Base-by-base conservation (phyloP, 176 grass and related monocot species). In the Tillandsia fasciculata region DNA sequence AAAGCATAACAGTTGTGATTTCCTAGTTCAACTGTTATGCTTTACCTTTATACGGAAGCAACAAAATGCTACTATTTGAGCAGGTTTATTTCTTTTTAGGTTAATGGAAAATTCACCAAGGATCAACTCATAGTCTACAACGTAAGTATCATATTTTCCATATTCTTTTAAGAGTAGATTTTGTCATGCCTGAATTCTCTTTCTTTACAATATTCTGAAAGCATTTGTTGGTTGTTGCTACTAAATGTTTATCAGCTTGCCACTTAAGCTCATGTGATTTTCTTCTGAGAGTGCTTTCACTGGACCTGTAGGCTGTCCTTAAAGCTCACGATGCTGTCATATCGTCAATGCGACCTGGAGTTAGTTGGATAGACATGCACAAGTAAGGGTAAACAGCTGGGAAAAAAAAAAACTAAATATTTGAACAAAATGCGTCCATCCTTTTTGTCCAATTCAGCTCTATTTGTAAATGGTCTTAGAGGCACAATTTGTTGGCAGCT, bases 31-130 rank as follows among this genome's bases (percentile, higher is more conserved):
- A 42, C 33, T 42, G 33, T 42, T 42, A 42, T 42, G 33, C 33
- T 7, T 42, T 42, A 42, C 1, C 59, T 49, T 81, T 80, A 51
- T 65, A 10, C 64, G 70, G 33, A 52, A 47, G 48, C 47, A 57
- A 23, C 68, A n/a, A 56, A 56, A 13, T 69, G 42, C 50, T 77
- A 9, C 29, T 50, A 71, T 79, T 15, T 81, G 61, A 74, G 58
- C 64, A 11, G 18, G 4, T 42, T 72, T 51, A 53, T 73, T 53
- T 80, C 10, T 80, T 77, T 77, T 59, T 70, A 97, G 94, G 85
- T 97, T 66, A 97, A 97, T 73, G 94, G 94, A 13, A 97, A 97
- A 79, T 97, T 97, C 78, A 85, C 66, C 28, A 74, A 33, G 70
- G 81, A 79, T 51, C 94, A 97, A 77, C 72, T 52, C 76, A 48